Conservation (phyloP, 192 early-diverging fungal species). For the Neocallimastix lanati region DNA sequence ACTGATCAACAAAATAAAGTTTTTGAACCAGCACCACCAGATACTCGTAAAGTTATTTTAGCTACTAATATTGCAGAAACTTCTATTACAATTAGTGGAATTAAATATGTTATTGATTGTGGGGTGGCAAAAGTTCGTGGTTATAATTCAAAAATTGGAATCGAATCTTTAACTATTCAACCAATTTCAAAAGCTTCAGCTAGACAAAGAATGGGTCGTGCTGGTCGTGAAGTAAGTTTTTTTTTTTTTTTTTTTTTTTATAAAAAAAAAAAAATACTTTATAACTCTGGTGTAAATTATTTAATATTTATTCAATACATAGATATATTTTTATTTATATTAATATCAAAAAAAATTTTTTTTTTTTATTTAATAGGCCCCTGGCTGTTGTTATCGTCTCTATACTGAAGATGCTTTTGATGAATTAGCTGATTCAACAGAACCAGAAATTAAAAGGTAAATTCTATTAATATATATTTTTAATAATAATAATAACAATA, state of each 20-base stretch:
- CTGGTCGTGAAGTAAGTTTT: conserved; percentile 67
- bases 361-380: too few relatives aligned
- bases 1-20: conserved; percentile 71
- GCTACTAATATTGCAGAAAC: conserved; percentile 98
- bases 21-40: conserved; percentile 70
- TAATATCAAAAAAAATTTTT: too few relatives aligned
- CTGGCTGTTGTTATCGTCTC: conserved; percentile 78
- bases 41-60: conserved; percentile 78
- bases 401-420: conserved; percentile 73
- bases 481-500: too few relatives aligned
- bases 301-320: neutral
- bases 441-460: conserved; percentile 83
- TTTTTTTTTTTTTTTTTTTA: too few relatives aligned
- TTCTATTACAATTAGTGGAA: conserved; percentile 84
- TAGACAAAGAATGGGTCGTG: conserved; percentile 76
- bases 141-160: conserved; percentile 74
- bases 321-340: neutral
- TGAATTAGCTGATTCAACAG: conserved; percentile 52
- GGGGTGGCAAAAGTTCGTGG: conserved; percentile 83
- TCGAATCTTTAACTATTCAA: conserved; percentile 68
- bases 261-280: neutral
- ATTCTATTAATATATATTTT: too few relatives aligned
- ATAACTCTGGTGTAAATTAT: neutral
- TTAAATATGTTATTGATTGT: conserved; percentile 85
- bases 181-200: conserved; percentile 85